phyloP scores from a whole-genome alignment of 177 flowering plant genomes.

The Vitis hybrid region DNA sequence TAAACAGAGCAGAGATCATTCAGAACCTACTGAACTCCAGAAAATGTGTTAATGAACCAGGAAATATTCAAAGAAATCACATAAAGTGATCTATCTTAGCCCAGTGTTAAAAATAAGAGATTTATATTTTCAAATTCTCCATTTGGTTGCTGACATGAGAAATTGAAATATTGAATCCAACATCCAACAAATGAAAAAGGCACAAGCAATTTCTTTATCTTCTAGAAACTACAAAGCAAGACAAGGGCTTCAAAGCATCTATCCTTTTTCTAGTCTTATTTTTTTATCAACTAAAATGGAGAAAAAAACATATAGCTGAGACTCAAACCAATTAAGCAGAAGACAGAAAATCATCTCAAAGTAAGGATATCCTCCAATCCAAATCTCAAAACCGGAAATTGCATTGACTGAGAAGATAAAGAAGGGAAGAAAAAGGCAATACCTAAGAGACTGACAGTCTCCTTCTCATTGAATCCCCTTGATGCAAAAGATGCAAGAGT shows the following conservation, averaged over 20 bases:
- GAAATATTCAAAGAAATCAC: no score
- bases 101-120: no score
- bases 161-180: no score
- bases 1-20: not conserved
- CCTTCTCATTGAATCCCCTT: slow-evolving; percentile 45
- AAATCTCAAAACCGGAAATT: not conserved
- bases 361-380: not conserved
- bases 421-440: not conserved
- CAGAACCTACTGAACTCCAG: not conserved
- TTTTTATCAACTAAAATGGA: not conserved
- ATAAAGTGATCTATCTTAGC: no score
- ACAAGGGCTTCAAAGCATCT: no score
- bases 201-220: no score
- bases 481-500: slow-evolving; percentile 33
- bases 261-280: not conserved
- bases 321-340: not conserved
- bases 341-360: not conserved
- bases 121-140: no score
- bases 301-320: not conserved
- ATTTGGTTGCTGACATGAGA: no score
- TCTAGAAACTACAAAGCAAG: no score
- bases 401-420: not conserved
- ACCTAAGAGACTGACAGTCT: slow-evolving; percentile 62
- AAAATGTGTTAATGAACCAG: not conserved
- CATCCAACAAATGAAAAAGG: no score